Conservation (phyloP, 78 protist species). For the slime mould (Dictyostelium discoideum) region DNA sequence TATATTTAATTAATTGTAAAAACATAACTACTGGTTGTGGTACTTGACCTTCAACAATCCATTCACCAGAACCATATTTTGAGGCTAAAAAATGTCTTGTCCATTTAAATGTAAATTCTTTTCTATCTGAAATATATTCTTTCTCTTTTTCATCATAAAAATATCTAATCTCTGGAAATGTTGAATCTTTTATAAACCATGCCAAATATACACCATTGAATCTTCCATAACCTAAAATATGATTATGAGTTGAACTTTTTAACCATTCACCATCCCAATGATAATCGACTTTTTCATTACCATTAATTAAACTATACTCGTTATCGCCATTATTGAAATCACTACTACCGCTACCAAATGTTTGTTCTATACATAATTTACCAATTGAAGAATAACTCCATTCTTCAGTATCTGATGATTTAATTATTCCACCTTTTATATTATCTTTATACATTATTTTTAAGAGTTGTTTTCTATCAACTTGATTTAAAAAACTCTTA, state of each 20-base stretch:
- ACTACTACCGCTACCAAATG: neutral
- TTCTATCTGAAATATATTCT: slow-evolving; percentile 28
- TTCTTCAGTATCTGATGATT: slow-evolving; percentile 50
- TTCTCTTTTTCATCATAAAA: slow-evolving; percentile 56
- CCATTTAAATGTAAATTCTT: slow-evolving; percentile 51
- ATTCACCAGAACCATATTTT: slow-evolving; percentile 63
- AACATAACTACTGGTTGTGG: slow-evolving; percentile 72
- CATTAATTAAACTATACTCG: neutral
- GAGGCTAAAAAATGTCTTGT: slow-evolving; percentile 65
- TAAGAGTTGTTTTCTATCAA: slow-evolving; percentile 30
- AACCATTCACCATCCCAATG: slow-evolving; percentile 83
- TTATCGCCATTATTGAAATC: neutral
- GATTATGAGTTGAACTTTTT: neutral
- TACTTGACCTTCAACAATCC: slow-evolving; percentile 78
- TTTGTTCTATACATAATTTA: slow-evolving; percentile 2
- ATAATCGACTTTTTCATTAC: slow-evolving; percentile 49
- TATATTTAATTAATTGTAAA: slow-evolving; percentile 35
- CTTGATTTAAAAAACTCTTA: slow-evolving; percentile 23
- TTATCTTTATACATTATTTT: slow-evolving; percentile 59
- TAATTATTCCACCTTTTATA: slow-evolving; percentile 75
- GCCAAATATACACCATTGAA: slow-evolving; percentile 76
- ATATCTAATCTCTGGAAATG: slow-evolving; percentile 35
- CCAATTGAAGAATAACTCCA: slow-evolving; percentile 55
- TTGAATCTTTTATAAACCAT: slow-evolving; percentile 25
- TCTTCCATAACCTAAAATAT: slow-evolving; percentile 37